phyloP scores from a whole-genome alignment of 2,329 filamentous ascomycete species.

The Trichoderma arundinaceum region DNA sequence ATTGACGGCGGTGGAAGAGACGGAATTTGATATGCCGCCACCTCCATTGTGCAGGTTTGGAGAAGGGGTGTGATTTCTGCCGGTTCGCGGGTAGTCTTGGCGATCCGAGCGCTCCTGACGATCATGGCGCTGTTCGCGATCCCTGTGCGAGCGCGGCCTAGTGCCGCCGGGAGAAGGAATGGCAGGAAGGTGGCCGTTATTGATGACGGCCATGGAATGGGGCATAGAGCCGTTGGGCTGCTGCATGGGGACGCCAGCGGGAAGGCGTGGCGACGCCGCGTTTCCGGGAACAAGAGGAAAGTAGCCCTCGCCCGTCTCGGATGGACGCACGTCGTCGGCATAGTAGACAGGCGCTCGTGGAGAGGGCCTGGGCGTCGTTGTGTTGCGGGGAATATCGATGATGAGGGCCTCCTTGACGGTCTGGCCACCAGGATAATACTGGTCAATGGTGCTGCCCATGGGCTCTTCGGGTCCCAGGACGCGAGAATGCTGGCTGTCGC shows the following conservation, averaged over 20 bases:
- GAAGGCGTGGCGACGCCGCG: slow-evolving; percentile 49
- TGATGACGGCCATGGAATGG: slow-evolving; percentile 79
- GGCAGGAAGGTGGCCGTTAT: slow-evolving; percentile 77
- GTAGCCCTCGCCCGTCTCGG: slow-evolving; percentile 77
- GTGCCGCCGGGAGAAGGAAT: slow-evolving; percentile 82
- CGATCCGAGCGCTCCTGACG: slow-evolving; percentile 45
- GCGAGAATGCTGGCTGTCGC: slow-evolving; percentile 70
- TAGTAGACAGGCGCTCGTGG: slow-evolving; percentile 66
- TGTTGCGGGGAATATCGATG: slow-evolving; percentile 81
- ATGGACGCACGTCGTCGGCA: slow-evolving; percentile 67
- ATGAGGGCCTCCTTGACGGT: slow-evolving; percentile 85
- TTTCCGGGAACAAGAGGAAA: slow-evolving; percentile 68
- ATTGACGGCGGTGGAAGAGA: slow-evolving; percentile 43
- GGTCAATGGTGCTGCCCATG: slow-evolving; percentile 77
- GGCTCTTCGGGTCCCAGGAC: slow-evolving; percentile 84
- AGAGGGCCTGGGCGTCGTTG: slow-evolving; percentile 74
- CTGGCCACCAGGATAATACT: slow-evolving; percentile 86
- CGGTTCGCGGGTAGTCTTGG: slow-evolving; percentile 65
- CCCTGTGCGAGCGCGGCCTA: slow-evolving; percentile 60
- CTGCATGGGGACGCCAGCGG: no score
- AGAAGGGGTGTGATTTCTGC: slow-evolving; percentile 78
- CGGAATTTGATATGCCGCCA: slow-evolving; percentile 46
- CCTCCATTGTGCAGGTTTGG: slow-evolving; percentile 65
- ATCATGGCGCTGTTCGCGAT: slow-evolving; percentile 42
- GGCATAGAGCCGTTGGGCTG: slow-evolving; percentile 44